A percentile compares a stretch with the other conserved stretches of the same genome.
These are phyloP conservation scores for Bolboschoenus planiculmis DNA, from an alignment of 176 grass and related monocot species.

Conservation along the genomic window DNA sequence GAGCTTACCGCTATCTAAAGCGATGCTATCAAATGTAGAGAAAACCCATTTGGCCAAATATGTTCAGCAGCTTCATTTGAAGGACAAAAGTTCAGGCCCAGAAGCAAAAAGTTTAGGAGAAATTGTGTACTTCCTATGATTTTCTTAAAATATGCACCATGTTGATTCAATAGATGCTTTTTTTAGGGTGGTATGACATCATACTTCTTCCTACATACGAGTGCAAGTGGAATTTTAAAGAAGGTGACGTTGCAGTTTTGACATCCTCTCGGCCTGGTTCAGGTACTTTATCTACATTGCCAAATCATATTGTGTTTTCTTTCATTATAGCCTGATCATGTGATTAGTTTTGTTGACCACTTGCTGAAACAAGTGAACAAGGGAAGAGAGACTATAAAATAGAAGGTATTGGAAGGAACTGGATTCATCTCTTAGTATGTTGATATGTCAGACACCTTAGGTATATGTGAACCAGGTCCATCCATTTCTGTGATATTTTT, in stretches of 20 bases:
- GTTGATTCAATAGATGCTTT: constrained; percentile 16
- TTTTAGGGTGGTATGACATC: constrained; percentile 97
- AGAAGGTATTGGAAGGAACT: background rate
- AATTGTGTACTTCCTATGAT: background rate
- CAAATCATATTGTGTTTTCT: background rate
- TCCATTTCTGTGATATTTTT: background rate
- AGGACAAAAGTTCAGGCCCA: background rate
- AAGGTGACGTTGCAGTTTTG: constrained; percentile 92
- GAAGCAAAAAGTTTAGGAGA: background rate
- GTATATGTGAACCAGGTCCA: background rate
- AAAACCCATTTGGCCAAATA: background rate
- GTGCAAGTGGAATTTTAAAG: constrained; percentile 99
- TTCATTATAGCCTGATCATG: background rate
- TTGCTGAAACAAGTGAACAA: background rate
- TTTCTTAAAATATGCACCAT: background rate
- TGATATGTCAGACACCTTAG: background rate
- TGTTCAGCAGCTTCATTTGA: background rate
- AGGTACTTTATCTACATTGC: constrained; percentile 41
- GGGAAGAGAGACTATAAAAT: background rate
- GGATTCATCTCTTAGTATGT: background rate
- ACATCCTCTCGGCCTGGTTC: constrained; percentile 69
- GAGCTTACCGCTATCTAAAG: background rate
- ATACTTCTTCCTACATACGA: constrained; percentile 66
- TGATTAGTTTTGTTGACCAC: background rate
- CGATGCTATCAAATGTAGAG: background rate